Conservation (phyloP, 176 grass and related monocot species). For the Carex littledalei region DNA sequence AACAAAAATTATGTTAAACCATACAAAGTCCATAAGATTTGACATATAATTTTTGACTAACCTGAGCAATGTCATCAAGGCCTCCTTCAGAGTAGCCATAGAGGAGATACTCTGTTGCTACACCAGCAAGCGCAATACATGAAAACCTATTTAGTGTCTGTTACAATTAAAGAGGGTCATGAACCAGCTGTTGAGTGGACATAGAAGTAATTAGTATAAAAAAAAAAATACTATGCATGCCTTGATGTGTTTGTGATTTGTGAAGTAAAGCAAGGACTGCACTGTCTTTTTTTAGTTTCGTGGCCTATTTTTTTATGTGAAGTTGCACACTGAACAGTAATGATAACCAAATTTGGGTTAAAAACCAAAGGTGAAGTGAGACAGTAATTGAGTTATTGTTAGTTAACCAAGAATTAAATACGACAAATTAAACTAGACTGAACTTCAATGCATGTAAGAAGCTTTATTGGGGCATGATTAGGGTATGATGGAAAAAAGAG, state of each 20-base stretch:
- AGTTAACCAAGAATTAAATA: background rate
- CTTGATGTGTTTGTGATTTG: background rate
- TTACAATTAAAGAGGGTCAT: background rate
- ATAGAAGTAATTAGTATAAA: background rate
- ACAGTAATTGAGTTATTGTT: background rate
- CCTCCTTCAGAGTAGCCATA: slow-evolving; percentile 76
- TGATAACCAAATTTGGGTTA: background rate
- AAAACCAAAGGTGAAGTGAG: background rate
- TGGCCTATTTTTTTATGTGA: background rate
- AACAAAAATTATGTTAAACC: background rate
- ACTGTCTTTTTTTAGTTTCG: background rate
- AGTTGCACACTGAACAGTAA: background rate
- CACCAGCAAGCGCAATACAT: slow-evolving; percentile 76
- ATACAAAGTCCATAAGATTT: background rate
- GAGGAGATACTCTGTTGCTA: slow-evolving; percentile 64
- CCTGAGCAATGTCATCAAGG: slow-evolving; percentile 57
- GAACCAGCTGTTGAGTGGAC: background rate
- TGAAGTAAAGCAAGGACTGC: background rate
- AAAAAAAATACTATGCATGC: background rate
- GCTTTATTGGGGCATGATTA: background rate
- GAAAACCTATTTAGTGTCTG: slow-evolving; percentile 84
- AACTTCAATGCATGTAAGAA: background rate
- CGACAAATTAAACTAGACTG: background rate
- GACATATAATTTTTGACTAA: background rate
- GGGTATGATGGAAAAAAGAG: background rate